Base-by-base conservation (phyloP, 116 monocot species). In the Zostera marina region DNA sequence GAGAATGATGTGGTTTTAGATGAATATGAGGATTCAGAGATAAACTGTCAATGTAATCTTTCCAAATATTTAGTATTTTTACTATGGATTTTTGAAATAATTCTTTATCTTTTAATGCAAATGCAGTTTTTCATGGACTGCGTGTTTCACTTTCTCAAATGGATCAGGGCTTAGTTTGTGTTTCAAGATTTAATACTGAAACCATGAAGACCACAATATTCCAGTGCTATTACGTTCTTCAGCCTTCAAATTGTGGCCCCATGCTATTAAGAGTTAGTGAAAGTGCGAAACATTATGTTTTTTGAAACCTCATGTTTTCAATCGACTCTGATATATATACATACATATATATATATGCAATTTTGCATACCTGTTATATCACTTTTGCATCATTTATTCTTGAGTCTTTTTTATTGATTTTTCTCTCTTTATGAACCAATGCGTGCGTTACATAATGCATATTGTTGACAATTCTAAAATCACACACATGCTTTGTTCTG, bases 91-190 rank as follows among this genome's bases (percentile, higher is more conserved):
- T 52, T 47, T 51, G 47, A 67, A 44, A 72, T 41, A 52, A 46
- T 3, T 65, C 26, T 69, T 68, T 66, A 7, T 76, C 15, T 71
- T 23, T 8, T 59, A n/a, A n/a, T 10, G 20, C n/a, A n/a, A n/a
- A 17, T 81, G 39, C 74, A 91, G 91, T 77, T 75, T 91, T 85
- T 64, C 65, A 77, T 64, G 91, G 74, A 17, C 56, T 91, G 22
- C 77, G 79, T 62, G 66, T 60, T 72, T 65, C 73, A 59, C 85
- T 91, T 57, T 80, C 73, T 59, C 60, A 42, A 51, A 68, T 79
- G 22, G 91, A 91, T 49, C 79, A 91, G 73, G 91, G 79, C 21
- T 62, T 91, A 48, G 68, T 91, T 19, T 91, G 91, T 53, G 77
- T 79, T 51, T 91, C 91, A 63, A 72, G 60, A 11, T 91, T 74